phyloP scores from a whole-genome alignment of 2,329 filamentous ascomycete genomes.

The Dactylellina leptospora region DNA sequence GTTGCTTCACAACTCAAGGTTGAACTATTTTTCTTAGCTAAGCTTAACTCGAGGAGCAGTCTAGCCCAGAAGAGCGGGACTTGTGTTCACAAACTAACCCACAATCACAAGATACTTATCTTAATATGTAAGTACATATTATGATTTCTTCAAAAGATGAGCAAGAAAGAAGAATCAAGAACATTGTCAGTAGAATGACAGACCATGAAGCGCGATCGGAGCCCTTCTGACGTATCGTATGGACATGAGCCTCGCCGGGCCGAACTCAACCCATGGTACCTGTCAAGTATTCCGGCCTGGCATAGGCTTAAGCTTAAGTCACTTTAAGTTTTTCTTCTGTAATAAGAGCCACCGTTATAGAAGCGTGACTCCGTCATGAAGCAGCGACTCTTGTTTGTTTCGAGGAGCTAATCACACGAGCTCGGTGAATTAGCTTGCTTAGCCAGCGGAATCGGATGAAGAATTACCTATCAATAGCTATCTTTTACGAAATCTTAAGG shows the following conservation, averaged over 20 bases:
- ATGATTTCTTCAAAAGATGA: no score
- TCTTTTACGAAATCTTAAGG: constrained; percentile 30
- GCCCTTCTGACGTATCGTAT: neutral
- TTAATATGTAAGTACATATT: no score
- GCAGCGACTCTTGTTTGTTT: neutral
- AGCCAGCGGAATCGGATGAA: neutral
- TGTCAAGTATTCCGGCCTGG: neutral
- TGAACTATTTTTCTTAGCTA: no score
- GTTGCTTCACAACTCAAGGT: no score
- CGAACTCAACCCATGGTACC: neutral
- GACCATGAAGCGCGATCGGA: neutral
- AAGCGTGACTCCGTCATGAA: neutral
- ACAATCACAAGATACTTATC: no score
- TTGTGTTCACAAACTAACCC: no score
- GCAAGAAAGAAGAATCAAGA: no score
- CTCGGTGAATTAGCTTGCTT: neutral
- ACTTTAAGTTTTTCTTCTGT: neutral
- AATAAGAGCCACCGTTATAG: neutral
- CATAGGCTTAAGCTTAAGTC: constrained; percentile 3
- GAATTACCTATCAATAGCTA: neutral
- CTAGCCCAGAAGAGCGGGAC: no score
- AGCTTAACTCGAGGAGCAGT: no score
- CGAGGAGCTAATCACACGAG: constrained; percentile 19
- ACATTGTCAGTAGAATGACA: neutral
- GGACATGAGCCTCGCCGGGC: neutral